Base-by-base conservation (phyloP, 768 basidiomycete genomes). In the Boletus speciosus region DNA sequence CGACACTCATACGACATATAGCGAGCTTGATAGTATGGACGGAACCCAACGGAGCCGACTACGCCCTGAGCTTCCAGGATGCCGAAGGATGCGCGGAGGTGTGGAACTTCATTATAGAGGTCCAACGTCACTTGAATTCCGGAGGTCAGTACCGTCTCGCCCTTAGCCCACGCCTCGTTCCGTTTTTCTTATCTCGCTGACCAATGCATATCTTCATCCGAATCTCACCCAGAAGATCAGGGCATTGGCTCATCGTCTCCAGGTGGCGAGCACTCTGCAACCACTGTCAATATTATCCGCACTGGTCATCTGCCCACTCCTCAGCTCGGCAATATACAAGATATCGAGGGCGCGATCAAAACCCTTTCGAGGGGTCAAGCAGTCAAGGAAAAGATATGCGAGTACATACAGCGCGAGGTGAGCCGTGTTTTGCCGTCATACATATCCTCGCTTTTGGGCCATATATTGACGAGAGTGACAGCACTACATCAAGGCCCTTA, bases 1-100 rank as follows among this genome's bases (percentile, higher is more conserved):
- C 11, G 36, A 27, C 32, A 52, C 61, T 65, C 57, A 57, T 56
- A 29, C 51, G 38, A 52, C 61, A 52, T 47, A 31, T 72, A 95
- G 96, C 98, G 66, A 99, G 97, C 12, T 81, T 99, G 45, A 98
- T 99, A 62, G 96, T 98, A 19, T 99, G 97, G 97, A 98, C 96
- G 4, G 96, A 98, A 68, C 90, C 92, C 1, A 88, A 91, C 58
- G 91, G 92, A 29, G 84, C 89, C 36, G 97, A 99, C 71, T 95
- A 97, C 67, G 96, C 96, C 2, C 77, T 99, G 49, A 96, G 93
- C 63, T 99, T 99, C 63, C 96, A 98, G 66, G 96, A 98, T 62
- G 83, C 91, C 1, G 91, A 93, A 57, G 97, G 95, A 31, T 99
- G 96, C 62, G 80, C 85, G 32, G 94, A 98, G 75, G 91, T 98